Base-by-base conservation (phyloP, 225 moss, liverwort and hornwort species). In the Bryum argenteum region DNA sequence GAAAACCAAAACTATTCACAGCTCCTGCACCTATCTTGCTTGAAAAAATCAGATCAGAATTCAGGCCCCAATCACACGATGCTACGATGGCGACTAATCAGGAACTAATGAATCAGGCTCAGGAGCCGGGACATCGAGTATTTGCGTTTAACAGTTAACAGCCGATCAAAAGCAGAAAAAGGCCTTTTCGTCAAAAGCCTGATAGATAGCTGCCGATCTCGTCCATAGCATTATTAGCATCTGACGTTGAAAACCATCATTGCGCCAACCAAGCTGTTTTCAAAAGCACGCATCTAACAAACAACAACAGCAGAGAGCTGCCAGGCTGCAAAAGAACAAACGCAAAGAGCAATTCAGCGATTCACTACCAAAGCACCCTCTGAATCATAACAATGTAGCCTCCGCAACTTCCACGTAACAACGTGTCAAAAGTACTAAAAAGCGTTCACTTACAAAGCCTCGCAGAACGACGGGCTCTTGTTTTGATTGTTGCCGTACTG, bases 271-370 rank as follows among this genome's bases (percentile, higher is more conserved):
- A 26, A 3, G 37, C 59, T 8, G 26, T 44, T 53, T 57, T 79
- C 41, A 85, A 63, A 85, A 85, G 71, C 79, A 79, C 39, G 70
- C 82, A 26, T 85, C 85, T 8, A 85, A 63, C 79, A 85, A 28
- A 79, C 85, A 85, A 65, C 85, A 85, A 73, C 85, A 85, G 67
- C 85, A 82, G 24, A 85, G 0, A 23, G 81, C 85, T 51, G 81
- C 85, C 52, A 85, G 69, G 33, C 85, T 85, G 79, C 79, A 70
- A 40, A 40, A 76, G 3, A 33, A 33, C 33, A 40, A 63, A 18
- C 51, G 67, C 4, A 63, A 11, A 38, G 0, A 63, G 0, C 2
- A 42, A 6, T 3, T 83, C 55, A 83, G 51, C 4, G 12, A 54
- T 28, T 40, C 11, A 48, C 21, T 38, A 51, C 8, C 11, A 69